Conservation (phyloP, 805 yeast species). For the Myxozyma neglecta region DNA sequence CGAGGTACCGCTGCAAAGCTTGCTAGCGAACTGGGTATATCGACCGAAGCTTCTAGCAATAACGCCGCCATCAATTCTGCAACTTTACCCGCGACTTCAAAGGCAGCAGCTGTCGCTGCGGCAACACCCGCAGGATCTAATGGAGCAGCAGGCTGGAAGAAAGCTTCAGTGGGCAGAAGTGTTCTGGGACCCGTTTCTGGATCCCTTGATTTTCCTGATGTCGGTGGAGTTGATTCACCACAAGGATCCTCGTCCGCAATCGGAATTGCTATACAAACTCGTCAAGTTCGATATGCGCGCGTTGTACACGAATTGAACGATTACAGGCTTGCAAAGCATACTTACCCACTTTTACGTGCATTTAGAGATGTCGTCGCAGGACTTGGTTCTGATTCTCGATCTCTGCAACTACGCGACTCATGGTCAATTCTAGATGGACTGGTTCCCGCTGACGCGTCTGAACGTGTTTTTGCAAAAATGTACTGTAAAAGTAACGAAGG, state of each 20-base stretch:
- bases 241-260: conserved; percentile 14
- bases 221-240: conserved; percentile 27
- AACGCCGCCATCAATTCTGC: conserved; percentile 34
- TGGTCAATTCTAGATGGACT: conserved; percentile 66
- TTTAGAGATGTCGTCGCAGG: conserved; percentile 57
- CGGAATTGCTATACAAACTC: conserved; percentile 20
- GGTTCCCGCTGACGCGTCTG: conserved; percentile 38
- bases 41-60: conserved; percentile 22
- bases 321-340: conserved; percentile 44
- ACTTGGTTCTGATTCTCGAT: conserved; percentile 56
- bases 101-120: background rate
- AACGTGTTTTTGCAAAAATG: conserved; percentile 41
- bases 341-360: conserved; percentile 58
- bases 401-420: conserved; percentile 70
- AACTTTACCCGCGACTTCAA: background rate
- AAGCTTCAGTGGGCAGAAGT: conserved; percentile 39
- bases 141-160: conserved; percentile 38
- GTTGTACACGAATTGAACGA: conserved; percentile 71
- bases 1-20: conserved; percentile 26
- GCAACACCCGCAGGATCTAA: background rate
- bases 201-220: conserved; percentile 36
- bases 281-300: conserved; percentile 59
- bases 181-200: conserved; percentile 42
- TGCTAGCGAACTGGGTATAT: conserved; percentile 30
- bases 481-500: conserved; percentile 37